These are phyloP conservation scores for Neurospora discreta DNA, from an alignment of 495 filamentous ascomycete species.

Conservation along the genomic window DNA sequence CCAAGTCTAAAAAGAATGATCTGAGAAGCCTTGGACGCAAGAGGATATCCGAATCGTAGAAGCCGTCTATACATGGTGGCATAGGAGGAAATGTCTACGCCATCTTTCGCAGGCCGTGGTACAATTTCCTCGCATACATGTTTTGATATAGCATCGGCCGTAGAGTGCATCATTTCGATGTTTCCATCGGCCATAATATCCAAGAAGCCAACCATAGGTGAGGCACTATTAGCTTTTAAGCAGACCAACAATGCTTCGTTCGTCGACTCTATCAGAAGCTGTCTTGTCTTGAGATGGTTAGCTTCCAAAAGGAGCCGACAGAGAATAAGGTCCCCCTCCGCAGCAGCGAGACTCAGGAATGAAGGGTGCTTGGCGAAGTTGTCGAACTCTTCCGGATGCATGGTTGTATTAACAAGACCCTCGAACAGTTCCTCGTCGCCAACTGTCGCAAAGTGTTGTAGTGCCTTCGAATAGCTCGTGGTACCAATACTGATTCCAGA, in stretches of 20 bases:
- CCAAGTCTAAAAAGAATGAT: slow-evolving; percentile 21
- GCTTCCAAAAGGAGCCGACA: slow-evolving; percentile 20
- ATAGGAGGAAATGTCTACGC: slow-evolving; percentile 3
- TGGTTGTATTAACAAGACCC: slow-evolving; percentile 53
- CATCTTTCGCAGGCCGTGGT: not conserved
- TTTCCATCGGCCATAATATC: slow-evolving; percentile 18
- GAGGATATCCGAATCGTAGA: slow-evolving; percentile 4
- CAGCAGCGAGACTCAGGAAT: slow-evolving; percentile 13
- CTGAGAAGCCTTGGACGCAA: slow-evolving; percentile 9
- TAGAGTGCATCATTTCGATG: not conserved
- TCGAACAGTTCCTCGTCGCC: slow-evolving; percentile 45
- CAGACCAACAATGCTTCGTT: slow-evolving; percentile 4
- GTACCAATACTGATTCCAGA: slow-evolving; percentile 47
- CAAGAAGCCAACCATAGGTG: slow-evolving; percentile 14
- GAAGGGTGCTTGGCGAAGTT: slow-evolving; percentile 46
- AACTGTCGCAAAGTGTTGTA: slow-evolving; percentile 46
- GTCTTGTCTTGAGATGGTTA: not conserved
- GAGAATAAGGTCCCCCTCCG: slow-evolving; percentile 18
- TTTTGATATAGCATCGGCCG: slow-evolving; percentile 4
- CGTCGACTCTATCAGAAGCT: not conserved
- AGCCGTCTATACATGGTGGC: slow-evolving; percentile 3
- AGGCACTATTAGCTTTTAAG: not conserved
- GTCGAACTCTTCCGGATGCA: slow-evolving; percentile 66
- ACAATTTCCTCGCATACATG: slow-evolving; percentile 5
- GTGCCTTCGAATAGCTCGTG: slow-evolving; percentile 46